These are phyloP conservation scores for Lepraria neglecta DNA, from an alignment of 495 filamentous ascomycete genomes.

Conservation along the genomic window DNA sequence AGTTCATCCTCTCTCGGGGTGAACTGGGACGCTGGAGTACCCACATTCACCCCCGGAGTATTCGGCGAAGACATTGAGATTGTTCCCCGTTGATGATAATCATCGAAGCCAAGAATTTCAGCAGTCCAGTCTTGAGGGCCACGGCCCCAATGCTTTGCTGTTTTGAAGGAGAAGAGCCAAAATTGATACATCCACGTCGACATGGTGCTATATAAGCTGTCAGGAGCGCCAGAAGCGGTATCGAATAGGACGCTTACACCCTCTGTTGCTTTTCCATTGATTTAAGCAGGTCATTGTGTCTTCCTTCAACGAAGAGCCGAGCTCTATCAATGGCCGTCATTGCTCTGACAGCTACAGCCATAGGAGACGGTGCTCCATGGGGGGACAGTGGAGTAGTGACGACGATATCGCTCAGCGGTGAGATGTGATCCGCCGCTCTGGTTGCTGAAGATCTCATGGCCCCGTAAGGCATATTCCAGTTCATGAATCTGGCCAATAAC, in stretches of 20 bases:
- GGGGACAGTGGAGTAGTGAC: constrained; percentile 29
- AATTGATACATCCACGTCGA: constrained; percentile 39
- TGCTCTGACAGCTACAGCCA: constrained; percentile 25
- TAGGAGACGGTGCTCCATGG: constrained; percentile 29
- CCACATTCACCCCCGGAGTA: neutral
- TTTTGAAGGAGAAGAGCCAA: constrained; percentile 40
- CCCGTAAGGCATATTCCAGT: constrained; percentile 33
- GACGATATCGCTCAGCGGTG: constrained; percentile 26
- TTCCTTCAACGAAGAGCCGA: constrained; percentile 32
- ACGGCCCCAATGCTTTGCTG: constrained; percentile 39
- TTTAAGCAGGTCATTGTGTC: constrained; percentile 30
- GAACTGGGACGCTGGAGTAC: constrained; percentile 14
- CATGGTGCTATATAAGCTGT: constrained; percentile 19
- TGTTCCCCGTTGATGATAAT: constrained; percentile 13
- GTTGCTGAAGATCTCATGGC: constrained; percentile 20
- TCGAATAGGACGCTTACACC: constrained; percentile 22
- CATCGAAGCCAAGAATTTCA: constrained; percentile 25
- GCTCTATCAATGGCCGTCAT: constrained; percentile 32
- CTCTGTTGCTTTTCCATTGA: constrained; percentile 28
- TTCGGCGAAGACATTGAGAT: constrained; percentile 14
- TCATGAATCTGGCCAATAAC: constrained; percentile 28
- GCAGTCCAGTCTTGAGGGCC: constrained; percentile 37
- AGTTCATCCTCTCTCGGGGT: neutral
- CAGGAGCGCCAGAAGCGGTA: neutral
- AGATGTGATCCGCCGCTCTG: constrained; percentile 23